phyloP scores from a whole-genome alignment of 2,329 filamentous ascomycete genomes.

The Coleophoma crateriformis region DNA sequence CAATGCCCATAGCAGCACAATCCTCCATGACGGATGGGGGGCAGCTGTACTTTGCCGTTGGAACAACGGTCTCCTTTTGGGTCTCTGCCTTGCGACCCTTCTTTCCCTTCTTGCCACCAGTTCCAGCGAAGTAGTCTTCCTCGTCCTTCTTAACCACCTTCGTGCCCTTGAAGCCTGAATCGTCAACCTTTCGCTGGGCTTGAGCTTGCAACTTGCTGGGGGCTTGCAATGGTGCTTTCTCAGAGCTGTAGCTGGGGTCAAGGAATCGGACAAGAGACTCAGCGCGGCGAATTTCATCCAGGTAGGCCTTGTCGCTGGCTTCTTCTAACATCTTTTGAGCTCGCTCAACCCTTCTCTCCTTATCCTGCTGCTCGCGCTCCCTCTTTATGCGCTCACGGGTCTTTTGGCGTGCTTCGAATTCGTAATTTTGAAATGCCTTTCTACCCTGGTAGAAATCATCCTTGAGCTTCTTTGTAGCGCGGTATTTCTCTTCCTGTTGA shows the following conservation, averaged over 20 bases:
- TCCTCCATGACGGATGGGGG: slow-evolving; percentile 90
- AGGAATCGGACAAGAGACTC: slow-evolving; percentile 88
- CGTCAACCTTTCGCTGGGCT: slow-evolving; percentile 78
- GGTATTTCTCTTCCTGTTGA: slow-evolving; percentile 82
- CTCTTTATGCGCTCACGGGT: slow-evolving; percentile 72
- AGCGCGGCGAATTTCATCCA: slow-evolving; percentile 86
- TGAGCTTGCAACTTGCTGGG: slow-evolving; percentile 73
- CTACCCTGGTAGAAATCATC: slow-evolving; percentile 80
- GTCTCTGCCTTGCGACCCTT: slow-evolving; percentile 69
- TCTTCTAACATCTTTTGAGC: slow-evolving; percentile 74
- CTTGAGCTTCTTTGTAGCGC: slow-evolving; percentile 78
- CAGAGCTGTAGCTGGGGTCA: slow-evolving; percentile 62
- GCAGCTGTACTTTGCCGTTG: slow-evolving; percentile 67
- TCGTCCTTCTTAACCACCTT: slow-evolving; percentile 83
- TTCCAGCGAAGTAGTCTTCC: slow-evolving; percentile 74
- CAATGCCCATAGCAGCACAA: slow-evolving; percentile 75
- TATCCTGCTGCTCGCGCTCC: slow-evolving; percentile 69
- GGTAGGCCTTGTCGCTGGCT: slow-evolving; percentile 80
- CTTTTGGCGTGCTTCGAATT: slow-evolving; percentile 75
- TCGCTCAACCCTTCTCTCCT: slow-evolving; percentile 69
- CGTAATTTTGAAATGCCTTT: slow-evolving; percentile 77
- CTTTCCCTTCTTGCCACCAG: slow-evolving; percentile 78
- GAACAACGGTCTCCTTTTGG: slow-evolving; percentile 41
- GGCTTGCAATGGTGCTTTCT: slow-evolving; percentile 62
- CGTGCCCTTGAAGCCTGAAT: slow-evolving; percentile 77